These are phyloP conservation scores for Hymenotorrendiella dingleyae DNA, from an alignment of 2,329 filamentous ascomycete species.

Conservation along the genomic window DNA sequence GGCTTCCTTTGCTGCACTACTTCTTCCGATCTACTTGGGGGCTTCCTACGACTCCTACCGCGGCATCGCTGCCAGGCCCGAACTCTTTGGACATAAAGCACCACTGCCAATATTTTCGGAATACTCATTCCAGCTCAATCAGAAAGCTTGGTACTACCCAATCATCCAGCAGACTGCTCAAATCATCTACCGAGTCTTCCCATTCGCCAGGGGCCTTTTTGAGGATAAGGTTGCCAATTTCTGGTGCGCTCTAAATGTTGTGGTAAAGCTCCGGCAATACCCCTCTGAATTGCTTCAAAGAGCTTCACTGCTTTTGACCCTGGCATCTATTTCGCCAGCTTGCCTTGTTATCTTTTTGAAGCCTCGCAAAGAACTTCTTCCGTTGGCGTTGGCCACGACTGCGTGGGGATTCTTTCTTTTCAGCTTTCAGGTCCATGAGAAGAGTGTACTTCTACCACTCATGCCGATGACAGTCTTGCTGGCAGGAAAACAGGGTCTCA, in stretches of 20 bases:
- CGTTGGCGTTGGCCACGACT: conserved; percentile 72
- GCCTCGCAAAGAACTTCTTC: conserved; percentile 71
- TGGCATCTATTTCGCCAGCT: conserved; percentile 70
- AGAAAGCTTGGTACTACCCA: conserved; percentile 65
- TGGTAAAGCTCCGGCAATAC: conserved; percentile 79
- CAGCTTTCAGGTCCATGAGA: conserved; percentile 97
- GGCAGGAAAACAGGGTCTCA: conserved; percentile 70
- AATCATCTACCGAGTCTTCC: conserved; percentile 86
- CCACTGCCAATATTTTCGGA: conserved; percentile 57
- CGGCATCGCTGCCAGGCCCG: conserved; percentile 52
- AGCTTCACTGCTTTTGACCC: conserved; percentile 67
- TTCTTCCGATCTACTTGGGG: conserved; percentile 70
- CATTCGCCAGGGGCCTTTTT: conserved; percentile 90
- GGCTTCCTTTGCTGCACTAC: conserved; percentile 65
- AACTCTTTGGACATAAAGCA: conserved; percentile 51
- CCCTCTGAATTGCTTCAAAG: conserved; percentile 67
- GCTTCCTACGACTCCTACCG: conserved; percentile 62
- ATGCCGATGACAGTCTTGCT: conserved; percentile 90
- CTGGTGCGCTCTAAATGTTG: conserved; percentile 88
- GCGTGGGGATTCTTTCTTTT: conserved; percentile 98
- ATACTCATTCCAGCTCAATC: conserved; percentile 53
- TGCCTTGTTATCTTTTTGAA: conserved; percentile 74
- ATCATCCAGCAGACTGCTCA: conserved; percentile 74
- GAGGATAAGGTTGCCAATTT: conserved; percentile 99
- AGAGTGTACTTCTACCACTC: conserved; percentile 87